A percentile compares a stretch with the other conserved stretches of the same genome.
Evolutionary conservation across 371 early-diverging fungal genomes (phyloP).

Genomic region (Rhizomucor pusillus): DNA sequence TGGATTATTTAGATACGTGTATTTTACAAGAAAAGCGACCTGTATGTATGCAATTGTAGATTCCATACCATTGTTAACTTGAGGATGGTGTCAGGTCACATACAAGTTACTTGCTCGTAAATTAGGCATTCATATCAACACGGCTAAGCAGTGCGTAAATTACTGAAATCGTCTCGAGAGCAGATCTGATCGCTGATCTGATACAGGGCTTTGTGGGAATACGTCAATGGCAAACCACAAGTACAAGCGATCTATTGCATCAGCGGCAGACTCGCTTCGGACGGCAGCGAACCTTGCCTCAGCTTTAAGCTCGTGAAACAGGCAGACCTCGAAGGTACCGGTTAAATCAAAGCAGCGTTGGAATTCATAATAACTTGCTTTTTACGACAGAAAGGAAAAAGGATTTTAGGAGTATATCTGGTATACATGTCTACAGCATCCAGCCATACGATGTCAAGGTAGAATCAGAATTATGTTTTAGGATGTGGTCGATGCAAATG

Average conservation of each 20-base stretch:
- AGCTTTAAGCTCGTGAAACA: slow-evolving; percentile 1
- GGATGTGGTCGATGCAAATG: neutral
- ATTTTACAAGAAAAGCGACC: slow-evolving; percentile 13
- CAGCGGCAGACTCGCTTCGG: slow-evolving; percentile 1
- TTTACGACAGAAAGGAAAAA: slow-evolving; percentile 4
- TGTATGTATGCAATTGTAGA: slow-evolving; percentile 1
- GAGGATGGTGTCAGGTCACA: slow-evolving; percentile 1
- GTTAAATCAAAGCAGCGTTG: neutral
- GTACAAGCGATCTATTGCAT: slow-evolving; percentile 8
- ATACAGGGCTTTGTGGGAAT: slow-evolving; percentile 11
- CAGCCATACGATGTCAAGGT: slow-evolving; percentile 8
- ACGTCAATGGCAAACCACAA: neutral
- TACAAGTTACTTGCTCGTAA: slow-evolving; percentile 7
- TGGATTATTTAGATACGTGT: neutral
- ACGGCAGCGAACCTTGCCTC: neutral
- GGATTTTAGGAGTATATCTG: slow-evolving; percentile 2
- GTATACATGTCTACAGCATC: slow-evolving; percentile 12
- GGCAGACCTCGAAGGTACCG: slow-evolving; percentile 10
- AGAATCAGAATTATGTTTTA: neutral
- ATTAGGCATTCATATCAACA: slow-evolving; percentile 11
- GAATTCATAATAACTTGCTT: neutral
- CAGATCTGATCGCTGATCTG: neutral
- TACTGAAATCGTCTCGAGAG: neutral
- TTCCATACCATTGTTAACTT: neutral
- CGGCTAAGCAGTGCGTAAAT: slow-evolving; percentile 12